These are phyloP conservation scores for Lecanicillium sp. DNA, from an alignment of 2,329 filamentous ascomycete species.

Conservation along the genomic window DNA sequence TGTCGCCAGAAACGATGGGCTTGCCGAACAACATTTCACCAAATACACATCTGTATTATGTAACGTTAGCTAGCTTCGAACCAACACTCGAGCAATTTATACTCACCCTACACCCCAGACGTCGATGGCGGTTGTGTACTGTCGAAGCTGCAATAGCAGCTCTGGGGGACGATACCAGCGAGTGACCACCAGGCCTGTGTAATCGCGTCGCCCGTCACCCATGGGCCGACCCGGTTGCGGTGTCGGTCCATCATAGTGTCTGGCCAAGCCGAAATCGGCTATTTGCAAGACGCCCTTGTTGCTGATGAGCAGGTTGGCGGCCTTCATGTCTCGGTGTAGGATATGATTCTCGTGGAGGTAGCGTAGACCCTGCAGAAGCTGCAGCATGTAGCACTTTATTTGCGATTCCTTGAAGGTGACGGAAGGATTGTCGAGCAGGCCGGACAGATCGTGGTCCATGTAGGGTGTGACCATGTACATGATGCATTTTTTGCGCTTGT, in stretches of 20 bases:
- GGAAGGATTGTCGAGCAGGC: constrained; percentile 87
- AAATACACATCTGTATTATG: constrained; percentile 72
- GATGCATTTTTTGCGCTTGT: constrained; percentile 73
- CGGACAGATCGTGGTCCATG: constrained; percentile 98
- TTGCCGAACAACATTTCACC: constrained; percentile 95
- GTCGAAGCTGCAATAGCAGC: constrained; percentile 76
- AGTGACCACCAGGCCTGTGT: constrained; percentile 94
- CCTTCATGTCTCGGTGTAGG: constrained; percentile 97
- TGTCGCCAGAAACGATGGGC: constrained; percentile 85
- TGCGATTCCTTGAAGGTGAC: constrained; percentile 82
- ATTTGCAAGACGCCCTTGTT: constrained; percentile 92
- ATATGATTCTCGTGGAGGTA: constrained; percentile 90
- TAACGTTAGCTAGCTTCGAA: constrained; percentile 12
- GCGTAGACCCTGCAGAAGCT: constrained; percentile 79
- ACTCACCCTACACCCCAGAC: constrained; percentile 93
- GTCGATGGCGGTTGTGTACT: constrained; percentile 96
- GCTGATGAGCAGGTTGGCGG: constrained; percentile 92
- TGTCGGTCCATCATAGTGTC: constrained; percentile 81
- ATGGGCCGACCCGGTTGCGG: constrained; percentile 72
- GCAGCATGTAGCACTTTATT: constrained; percentile 96
- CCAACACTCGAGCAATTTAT: constrained; percentile 1
- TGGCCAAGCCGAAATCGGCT: constrained; percentile 90
- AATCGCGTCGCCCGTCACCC: constrained; percentile 80
- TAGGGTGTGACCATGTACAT: constrained; percentile 99
- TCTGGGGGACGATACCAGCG: constrained; percentile 96